Conservation (phyloP, 306 rosid genomes). For the Fragaria ananassa region DNA sequence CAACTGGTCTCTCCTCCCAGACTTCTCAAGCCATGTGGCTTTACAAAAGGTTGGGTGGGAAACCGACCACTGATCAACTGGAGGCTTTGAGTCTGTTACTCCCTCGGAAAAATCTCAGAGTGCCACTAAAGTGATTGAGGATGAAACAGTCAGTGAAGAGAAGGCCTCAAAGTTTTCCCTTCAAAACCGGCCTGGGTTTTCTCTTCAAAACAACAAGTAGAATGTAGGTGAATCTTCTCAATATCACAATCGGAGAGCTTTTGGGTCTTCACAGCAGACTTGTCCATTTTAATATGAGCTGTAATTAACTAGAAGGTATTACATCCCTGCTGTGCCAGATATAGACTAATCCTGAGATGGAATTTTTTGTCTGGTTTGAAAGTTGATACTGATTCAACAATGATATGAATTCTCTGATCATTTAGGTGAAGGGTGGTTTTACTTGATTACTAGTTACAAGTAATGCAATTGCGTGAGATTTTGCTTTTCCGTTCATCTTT, state of each 20-base stretch:
- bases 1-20: slow-evolving; percentile 79
- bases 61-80: slow-evolving; percentile 38
- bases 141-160: slow-evolving; percentile 15
- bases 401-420: not conserved
- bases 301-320: not conserved
- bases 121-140: slow-evolving; percentile 14
- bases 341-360: not conserved
- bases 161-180: slow-evolving; percentile 55
- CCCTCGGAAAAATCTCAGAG: slow-evolving; percentile 31
- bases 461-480: not conserved
- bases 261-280: too few species aligned
- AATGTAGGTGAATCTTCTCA: slow-evolving; percentile 15
- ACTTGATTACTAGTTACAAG: not conserved
- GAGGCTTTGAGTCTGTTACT: slow-evolving; percentile 28
- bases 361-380: not conserved
- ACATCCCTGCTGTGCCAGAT: not conserved
- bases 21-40: slow-evolving; percentile 91
- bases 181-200: slow-evolving; percentile 58
- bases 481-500: not conserved
- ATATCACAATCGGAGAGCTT: not conserved
- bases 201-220: slow-evolving; percentile 55
- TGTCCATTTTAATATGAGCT: slow-evolving; percentile 13
- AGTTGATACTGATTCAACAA: not conserved
- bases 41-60: slow-evolving; percentile 73
- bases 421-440: not conserved